Percentiles rank a stretch among this genome's conserved stretches.
phyloP scores from a whole-genome alignment of 495 filamentous ascomycete genomes.

The Xylaria nigripes region DNA sequence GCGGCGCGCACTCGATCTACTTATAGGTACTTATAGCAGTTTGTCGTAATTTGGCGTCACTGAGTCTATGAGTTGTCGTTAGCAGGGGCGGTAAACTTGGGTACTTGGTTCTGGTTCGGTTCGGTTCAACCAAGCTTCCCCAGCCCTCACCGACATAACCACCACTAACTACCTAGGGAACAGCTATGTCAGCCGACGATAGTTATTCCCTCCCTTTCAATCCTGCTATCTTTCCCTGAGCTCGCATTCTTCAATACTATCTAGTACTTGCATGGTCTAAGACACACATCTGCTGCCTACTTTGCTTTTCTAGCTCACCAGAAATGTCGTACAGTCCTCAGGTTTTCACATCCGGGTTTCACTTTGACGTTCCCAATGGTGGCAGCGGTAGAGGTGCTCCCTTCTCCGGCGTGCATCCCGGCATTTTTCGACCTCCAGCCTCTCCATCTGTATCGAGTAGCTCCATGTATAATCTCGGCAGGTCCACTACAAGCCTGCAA shows the following conservation, averaged over 20 bases:
- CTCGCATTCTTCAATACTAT: background rate
- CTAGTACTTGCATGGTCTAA: too few species aligned
- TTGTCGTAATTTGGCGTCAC: too few species aligned
- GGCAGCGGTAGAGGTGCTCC: slow-evolving; percentile 19
- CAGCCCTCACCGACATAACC: too few species aligned
- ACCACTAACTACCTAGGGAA: too few species aligned
- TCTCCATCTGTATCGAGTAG: slow-evolving; percentile 55
- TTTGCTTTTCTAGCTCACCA: background rate
- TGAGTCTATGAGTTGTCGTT: too few species aligned
- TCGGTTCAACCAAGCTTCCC: too few species aligned
- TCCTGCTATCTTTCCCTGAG: background rate
- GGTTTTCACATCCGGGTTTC: slow-evolving; percentile 44
- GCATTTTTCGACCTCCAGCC: slow-evolving; percentile 63
- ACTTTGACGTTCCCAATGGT: slow-evolving; percentile 34
- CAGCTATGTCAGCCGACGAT: background rate
- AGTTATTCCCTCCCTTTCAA: background rate
- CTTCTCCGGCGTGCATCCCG: slow-evolving; percentile 46
- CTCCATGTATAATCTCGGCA: too few species aligned
- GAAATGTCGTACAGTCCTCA: slow-evolving; percentile 37
- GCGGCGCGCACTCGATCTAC: too few species aligned
- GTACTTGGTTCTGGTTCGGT: too few species aligned
- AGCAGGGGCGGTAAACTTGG: too few species aligned
- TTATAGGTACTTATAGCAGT: too few species aligned
- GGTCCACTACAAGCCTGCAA: slow-evolving; percentile 46
- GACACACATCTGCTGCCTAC: too few species aligned